phyloP scores from a whole-genome alignment of 1,284 basidiomycete species.

The Trametes hirsuta region DNA sequence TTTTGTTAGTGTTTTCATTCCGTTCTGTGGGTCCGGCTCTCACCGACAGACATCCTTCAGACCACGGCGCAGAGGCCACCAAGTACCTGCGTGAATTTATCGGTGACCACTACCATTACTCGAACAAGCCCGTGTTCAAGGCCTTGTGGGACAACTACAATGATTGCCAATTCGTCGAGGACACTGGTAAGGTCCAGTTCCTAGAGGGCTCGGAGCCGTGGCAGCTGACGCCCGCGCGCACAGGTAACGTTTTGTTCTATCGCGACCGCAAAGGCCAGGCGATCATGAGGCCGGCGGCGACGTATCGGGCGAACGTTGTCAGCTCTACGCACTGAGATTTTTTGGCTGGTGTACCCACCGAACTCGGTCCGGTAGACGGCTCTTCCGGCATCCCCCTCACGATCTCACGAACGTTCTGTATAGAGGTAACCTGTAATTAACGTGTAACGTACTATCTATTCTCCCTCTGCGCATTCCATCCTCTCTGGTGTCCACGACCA shows the following conservation, averaged over 20 bases:
- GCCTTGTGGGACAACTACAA: conserved; percentile 63
- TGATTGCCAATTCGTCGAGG: conserved; percentile 72
- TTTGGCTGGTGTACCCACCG: no score
- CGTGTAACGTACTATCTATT: no score
- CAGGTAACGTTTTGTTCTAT: conserved; percentile 32
- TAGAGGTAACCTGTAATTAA: no score
- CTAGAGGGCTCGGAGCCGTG: neutral
- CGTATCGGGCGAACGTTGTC: neutral
- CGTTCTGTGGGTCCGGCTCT: neutral
- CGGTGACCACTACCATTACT: conserved; percentile 54
- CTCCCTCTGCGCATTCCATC: no score
- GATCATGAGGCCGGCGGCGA: conserved; percentile 20
- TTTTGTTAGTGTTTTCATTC: conserved; percentile 30
- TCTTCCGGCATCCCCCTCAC: no score
- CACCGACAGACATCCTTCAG: neutral
- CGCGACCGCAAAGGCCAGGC: conserved; percentile 29
- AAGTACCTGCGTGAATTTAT: conserved; percentile 53
- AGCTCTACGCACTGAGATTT: neutral
- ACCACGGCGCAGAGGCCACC: conserved; percentile 57
- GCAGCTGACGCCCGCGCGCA: neutral
- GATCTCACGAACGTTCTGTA: no score
- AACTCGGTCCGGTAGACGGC: no score
- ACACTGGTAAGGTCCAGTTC: conserved; percentile 40
- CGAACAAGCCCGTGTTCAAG: conserved; percentile 51
- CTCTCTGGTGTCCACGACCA: no score